phyloP scores from a whole-genome alignment of 768 basidiomycete genomes.

The Amanita subjunquillea region DNA sequence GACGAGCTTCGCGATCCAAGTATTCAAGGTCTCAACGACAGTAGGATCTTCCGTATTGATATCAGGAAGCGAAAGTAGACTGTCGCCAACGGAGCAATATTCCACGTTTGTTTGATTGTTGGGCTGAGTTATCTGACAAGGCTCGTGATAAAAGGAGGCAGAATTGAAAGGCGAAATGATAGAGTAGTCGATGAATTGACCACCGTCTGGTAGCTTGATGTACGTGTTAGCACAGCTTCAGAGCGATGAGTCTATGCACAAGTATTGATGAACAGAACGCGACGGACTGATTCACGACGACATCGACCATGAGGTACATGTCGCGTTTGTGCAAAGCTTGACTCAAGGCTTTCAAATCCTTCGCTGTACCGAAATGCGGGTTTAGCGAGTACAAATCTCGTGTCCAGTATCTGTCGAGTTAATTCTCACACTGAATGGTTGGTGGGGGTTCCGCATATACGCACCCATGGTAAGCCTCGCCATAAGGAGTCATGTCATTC shows the following conservation, averaged over 20 bases:
- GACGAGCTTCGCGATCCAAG: conserved; percentile 55
- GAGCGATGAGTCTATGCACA: not conserved
- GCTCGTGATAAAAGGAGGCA: conserved; percentile 40
- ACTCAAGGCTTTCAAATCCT: conserved; percentile 62
- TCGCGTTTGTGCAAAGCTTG: conserved; percentile 55
- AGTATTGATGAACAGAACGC: not conserved
- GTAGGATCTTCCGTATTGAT: conserved; percentile 56
- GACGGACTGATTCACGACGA: conserved; percentile 67
- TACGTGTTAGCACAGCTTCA: conserved; percentile 12
- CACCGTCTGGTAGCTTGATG: conserved; percentile 6
- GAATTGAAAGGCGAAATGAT: conserved; percentile 18
- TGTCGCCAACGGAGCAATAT: conserved; percentile 73
- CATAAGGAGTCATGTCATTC: conserved; percentile 46
- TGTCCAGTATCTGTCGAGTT: conserved; percentile 24
- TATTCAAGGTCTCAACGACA: conserved; percentile 41
- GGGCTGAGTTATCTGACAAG: conserved; percentile 53
- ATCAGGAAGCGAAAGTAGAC: conserved; percentile 52
- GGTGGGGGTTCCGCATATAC: conserved; percentile 15
- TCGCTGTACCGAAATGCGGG: conserved; percentile 57
- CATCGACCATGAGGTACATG: conserved; percentile 60
- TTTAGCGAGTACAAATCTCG: conserved; percentile 56
- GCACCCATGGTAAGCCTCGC: conserved; percentile 68
- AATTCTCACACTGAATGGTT: not conserved
- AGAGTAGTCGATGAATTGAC: conserved; percentile 17
- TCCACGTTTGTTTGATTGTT: conserved; percentile 47